Conservation (phyloP, 1,284 basidiomycete species). For the Austroboletus novae-zelandiae region DNA sequence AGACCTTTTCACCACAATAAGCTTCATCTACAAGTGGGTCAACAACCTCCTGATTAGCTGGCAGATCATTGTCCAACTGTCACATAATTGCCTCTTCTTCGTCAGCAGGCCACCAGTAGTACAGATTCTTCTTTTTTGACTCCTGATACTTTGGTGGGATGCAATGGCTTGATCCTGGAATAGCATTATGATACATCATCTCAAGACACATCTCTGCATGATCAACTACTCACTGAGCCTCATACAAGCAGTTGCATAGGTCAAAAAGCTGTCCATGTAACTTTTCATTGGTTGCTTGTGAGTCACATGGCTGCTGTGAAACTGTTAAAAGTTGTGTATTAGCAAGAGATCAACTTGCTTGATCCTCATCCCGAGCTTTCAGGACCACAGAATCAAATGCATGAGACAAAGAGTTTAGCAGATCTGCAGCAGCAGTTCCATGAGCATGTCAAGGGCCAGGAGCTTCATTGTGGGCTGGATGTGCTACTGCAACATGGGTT, state of each 20-base stretch:
- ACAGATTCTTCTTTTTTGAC: background rate
- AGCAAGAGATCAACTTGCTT: background rate
- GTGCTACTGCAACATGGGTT: background rate
- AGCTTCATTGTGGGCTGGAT: background rate
- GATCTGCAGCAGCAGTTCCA: background rate
- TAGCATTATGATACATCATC: background rate
- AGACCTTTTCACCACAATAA: too few species aligned
- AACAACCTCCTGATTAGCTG: background rate
- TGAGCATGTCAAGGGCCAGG: background rate
- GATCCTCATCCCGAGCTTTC: background rate
- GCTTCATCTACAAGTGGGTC: too few species aligned
- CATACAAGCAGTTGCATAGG: slow-evolving; percentile 4
- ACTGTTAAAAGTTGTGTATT: background rate
- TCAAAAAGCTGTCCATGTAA: slow-evolving; percentile 7
- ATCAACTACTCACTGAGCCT: slow-evolving; percentile 4
- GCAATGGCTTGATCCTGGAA: background rate
- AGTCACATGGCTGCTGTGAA: slow-evolving; percentile 16
- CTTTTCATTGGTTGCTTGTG: slow-evolving; percentile 5
- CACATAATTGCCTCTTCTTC: slow-evolving; percentile 1
- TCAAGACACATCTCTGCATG: slow-evolving; percentile 6
- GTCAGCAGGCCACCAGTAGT: slow-evolving; percentile 4
- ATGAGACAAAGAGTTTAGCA: background rate
- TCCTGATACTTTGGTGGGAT: background rate
- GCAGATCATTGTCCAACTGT: background rate
- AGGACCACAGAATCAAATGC: background rate